phyloP scores from a whole-genome alignment of 2,329 filamentous ascomycete species.

The Alternaria triticimaculans region DNA sequence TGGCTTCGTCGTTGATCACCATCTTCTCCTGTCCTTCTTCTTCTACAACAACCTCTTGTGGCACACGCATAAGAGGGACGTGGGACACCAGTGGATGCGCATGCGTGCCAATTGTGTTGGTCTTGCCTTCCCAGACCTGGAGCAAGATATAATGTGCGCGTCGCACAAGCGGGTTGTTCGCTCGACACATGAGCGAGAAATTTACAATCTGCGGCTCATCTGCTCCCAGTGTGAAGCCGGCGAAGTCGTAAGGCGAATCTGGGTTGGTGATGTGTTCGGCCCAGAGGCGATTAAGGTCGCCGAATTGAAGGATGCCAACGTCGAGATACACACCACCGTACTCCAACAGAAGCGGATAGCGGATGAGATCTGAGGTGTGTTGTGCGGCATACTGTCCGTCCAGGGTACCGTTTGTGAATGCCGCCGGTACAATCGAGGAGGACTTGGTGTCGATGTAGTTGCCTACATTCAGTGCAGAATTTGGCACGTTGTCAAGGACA shows the following conservation, averaged over 20 bases:
- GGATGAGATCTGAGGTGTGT: constrained; percentile 65
- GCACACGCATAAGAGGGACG: constrained; percentile 56
- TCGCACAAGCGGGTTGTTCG: constrained; percentile 57
- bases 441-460: constrained; percentile 58
- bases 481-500: constrained; percentile 56
- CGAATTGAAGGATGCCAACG: constrained; percentile 64
- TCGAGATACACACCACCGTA: constrained; percentile 67
- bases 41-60: constrained; percentile 32
- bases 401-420: constrained; percentile 59
- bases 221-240: constrained; percentile 34
- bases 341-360: constrained; percentile 62
- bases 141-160: constrained; percentile 60
- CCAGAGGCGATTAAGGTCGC: constrained; percentile 64
- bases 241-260: constrained; percentile 52
- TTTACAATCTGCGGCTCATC: constrained; percentile 29
- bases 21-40: constrained; percentile 42
- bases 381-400: constrained; percentile 59
- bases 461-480: constrained; percentile 57
- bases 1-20: constrained; percentile 50
- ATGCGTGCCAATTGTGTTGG: constrained; percentile 50
- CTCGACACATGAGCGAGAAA: constrained; percentile 26
- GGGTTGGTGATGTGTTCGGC: constrained; percentile 56
- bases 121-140: constrained; percentile 57
- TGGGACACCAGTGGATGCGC: constrained; percentile 60
- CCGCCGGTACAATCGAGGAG: constrained; percentile 54